A percentile compares a stretch with the other conserved stretches of the same genome.
Evolutionary conservation across 2,329 filamentous ascomycete species (phyloP).

Genomic region (Ilyonectria mors-panacis): DNA sequence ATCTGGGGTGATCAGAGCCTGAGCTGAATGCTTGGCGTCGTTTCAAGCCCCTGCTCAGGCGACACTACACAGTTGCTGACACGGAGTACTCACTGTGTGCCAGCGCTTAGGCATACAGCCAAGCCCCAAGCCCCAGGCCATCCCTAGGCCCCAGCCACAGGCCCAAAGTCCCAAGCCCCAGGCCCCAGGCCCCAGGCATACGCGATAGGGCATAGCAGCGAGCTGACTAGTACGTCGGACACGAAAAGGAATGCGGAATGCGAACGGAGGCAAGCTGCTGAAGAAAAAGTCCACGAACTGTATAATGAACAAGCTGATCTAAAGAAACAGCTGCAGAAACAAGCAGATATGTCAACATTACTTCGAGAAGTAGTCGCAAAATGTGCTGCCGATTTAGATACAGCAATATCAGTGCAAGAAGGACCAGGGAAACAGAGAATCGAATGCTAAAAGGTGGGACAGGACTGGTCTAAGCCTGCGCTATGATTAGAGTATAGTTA

Average conservation of each 20-base stretch:
- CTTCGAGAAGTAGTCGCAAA: not conserved
- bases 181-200: no score
- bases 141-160: no score
- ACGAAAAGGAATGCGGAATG: no score
- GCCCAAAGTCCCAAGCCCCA: no score
- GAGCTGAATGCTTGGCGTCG: no score
- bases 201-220: not conserved
- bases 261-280: not conserved
- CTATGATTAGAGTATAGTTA: no score
- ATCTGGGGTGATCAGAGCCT: not conserved
- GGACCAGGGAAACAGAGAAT: not conserved
- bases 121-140: no score
- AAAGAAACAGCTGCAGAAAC: not conserved
- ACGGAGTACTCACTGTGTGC: not conserved
- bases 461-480: no score
- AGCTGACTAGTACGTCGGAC: no score
- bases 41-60: no score
- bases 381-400: not conserved
- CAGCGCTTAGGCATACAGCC: not conserved
- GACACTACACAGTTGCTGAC: no score
- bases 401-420: not conserved
- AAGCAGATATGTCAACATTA: not conserved
- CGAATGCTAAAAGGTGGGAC: conserved; percentile 14
- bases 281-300: not conserved
- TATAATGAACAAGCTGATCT: not conserved